Evolutionary conservation across 495 filamentous ascomycete species (phyloP), one percentile per base, ranked within the genome.

Genomic region (Rhizodiscina lignyota): DNA sequence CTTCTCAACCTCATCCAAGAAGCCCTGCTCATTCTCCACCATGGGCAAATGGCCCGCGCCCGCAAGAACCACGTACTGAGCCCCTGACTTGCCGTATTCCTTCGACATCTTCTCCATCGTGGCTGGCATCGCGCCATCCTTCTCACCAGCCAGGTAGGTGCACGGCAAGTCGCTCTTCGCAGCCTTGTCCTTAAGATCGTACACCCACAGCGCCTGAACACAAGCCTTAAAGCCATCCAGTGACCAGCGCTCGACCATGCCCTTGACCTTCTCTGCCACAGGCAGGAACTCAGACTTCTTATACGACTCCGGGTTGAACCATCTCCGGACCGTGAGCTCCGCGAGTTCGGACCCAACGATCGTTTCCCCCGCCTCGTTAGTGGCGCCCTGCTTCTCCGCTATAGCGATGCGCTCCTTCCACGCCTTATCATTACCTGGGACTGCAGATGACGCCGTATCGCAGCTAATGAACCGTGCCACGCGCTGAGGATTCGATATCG

Each of bases 31-130:
- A 6, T 27, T 68, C 61, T 89, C 80, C 23, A 69, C 73, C 82
- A 89, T 89, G 3, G 82, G 82, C 55, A 89, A 52, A 59, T 89
- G 82, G 0, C 82, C 82, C 0, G 79, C 75, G 18, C 59, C 53
- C 1, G 74, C 66, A 34, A 86, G 66, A 34, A 75, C 50, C 49
- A 60, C 67, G 38, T 77, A 58, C 49, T 70, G 64, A 0, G 68
- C 66, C 1, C 62, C 64, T 1, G 63, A 70, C 1, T 50, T 49
- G 3, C 68, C 70, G 38, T 79, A 48, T 31, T 59, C 52, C 0
- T 54, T 58, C 38, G 64, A 70, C 63, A 86, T 83, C 19, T 74
- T 70, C 35, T 71, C 67, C 80, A 86, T 86, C 1, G 76, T 77
- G 53, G 69, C 69, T 0, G 80, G 78, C 28, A 89, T 49, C 1